Evolutionary conservation across 768 basidiomycete genomes (phyloP).

Genomic region (Lactarius sanguifluus): DNA sequence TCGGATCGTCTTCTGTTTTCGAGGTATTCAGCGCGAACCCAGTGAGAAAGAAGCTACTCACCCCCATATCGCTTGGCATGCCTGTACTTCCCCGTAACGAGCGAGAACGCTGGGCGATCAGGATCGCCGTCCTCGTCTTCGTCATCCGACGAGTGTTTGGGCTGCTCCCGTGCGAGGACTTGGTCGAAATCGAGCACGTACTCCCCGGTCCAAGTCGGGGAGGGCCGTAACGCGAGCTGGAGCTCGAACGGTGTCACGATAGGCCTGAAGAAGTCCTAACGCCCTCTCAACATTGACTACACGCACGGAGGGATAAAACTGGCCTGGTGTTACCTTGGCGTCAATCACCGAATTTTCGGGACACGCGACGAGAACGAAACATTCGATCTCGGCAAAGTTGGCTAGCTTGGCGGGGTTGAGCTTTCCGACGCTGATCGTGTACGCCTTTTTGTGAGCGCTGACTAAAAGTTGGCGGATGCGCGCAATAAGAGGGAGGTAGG

Average conservation of each 20-base stretch:
- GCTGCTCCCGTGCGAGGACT: slow-evolving; percentile 43
- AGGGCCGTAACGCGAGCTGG: slow-evolving; percentile 69
- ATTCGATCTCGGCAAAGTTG: slow-evolving; percentile 95
- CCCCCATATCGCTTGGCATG: slow-evolving; percentile 68
- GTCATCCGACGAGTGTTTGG: slow-evolving; percentile 31
- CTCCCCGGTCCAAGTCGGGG: slow-evolving; percentile 69
- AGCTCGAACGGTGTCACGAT: slow-evolving; percentile 95
- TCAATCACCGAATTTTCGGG: slow-evolving; percentile 87
- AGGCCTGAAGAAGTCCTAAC: slow-evolving; percentile 82
- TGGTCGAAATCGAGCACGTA: slow-evolving; percentile 79
- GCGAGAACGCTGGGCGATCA: slow-evolving; percentile 81
- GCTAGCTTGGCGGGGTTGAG: slow-evolving; percentile 92
- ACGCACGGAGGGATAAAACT: neutral
- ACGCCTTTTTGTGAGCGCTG: slow-evolving; percentile 78
- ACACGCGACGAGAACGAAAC: slow-evolving; percentile 93
- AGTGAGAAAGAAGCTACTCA: slow-evolving; percentile 18
- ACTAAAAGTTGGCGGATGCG: slow-evolving; percentile 73
- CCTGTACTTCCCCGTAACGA: slow-evolving; percentile 83
- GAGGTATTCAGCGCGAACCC: neutral
- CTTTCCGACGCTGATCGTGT: slow-evolving; percentile 94
- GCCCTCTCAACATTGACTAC: neutral
- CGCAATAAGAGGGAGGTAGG: slow-evolving; percentile 81
- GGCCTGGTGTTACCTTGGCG: slow-evolving; percentile 49
- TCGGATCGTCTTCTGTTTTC: slow-evolving; percentile 19
- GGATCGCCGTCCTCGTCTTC: slow-evolving; percentile 49